Evolutionary conservation across 2,329 filamentous ascomycete species (phyloP).

Genomic region (Calonectria honghensis): DNA sequence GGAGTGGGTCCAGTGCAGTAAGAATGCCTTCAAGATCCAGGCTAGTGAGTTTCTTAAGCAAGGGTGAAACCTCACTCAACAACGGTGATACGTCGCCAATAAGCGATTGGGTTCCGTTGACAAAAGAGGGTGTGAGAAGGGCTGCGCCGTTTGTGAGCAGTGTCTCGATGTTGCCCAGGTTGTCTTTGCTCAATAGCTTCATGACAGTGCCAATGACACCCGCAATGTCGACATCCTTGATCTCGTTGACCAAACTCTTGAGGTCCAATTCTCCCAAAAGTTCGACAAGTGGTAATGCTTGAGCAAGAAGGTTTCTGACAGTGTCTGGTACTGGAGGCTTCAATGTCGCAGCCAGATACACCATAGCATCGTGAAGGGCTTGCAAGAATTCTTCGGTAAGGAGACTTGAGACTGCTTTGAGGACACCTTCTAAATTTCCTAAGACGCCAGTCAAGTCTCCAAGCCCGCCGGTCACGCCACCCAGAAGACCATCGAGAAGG

Average conservation of each 20-base stretch:
- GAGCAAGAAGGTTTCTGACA: constrained; percentile 53
- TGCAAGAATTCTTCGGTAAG: constrained; percentile 63
- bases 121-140: constrained; percentile 59
- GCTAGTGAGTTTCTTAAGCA: constrained; percentile 53
- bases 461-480: constrained; percentile 42
- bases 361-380: constrained; percentile 63
- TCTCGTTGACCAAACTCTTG: constrained; percentile 57
- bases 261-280: constrained; percentile 59
- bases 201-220: constrained; percentile 57
- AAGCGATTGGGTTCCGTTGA: constrained; percentile 60
- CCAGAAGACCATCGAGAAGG: constrained; percentile 1
- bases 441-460: constrained; percentile 50
- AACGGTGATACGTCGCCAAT: constrained; percentile 60
- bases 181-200: constrained; percentile 56
- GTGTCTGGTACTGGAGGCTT: constrained; percentile 60
- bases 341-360: constrained; percentile 63
- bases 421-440: constrained; percentile 50
- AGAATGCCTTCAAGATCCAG: constrained; percentile 58
- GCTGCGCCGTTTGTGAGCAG: constrained; percentile 61
- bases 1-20: constrained; percentile 54
- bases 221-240: constrained; percentile 58
- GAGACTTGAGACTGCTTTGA: constrained; percentile 57
- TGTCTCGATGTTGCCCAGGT: constrained; percentile 59
- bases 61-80: constrained; percentile 53
- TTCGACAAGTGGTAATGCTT: constrained; percentile 57